Base-by-base conservation (phyloP, 306 rosid genomes). In the Inga oerstediana region DNA sequence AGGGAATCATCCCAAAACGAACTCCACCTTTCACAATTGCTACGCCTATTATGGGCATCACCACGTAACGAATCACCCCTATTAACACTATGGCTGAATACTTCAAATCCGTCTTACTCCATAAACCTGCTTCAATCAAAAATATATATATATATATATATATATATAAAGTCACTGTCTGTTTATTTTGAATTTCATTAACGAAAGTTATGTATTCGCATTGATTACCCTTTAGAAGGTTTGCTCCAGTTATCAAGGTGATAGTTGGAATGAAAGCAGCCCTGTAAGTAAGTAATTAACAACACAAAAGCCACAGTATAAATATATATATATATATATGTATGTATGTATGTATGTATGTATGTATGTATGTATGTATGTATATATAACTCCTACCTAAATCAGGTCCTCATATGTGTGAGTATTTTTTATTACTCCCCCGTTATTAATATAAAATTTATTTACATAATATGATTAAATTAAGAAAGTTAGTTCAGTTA, bases 231-330 rank as follows among this genome's bases (percentile, higher is more conserved):
- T 80, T 91, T 17, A 91, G 79, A 76, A 85, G 92, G 85, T 89
- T 91, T 85, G 88, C 94, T 64, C 94, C 94, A 12, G 89, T 41
- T 46, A 91, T 80, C 34, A 91, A 84, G 3, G 94, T 87, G 35
- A 89, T 82, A 54, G 85, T 46, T 59, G 92, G 94, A 64, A 91
- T 84, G 52, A 92, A 88, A 71, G 86, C 92, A 14, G 86, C 81
- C 20, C 92, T 89, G 82, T 75, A 80, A 16, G 70, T 27, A 59
- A n/a, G 3, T 59, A 8, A 22, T 9, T 20, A 56, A 54, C 32
- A 22, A 22, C 66, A 22, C 6, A 20, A n/a, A 59, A 5, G 13
- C 32, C 34, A 58, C 64, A 58, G 20, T 9, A 51, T 14, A 51
- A 17, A 52, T 39, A 4, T 16, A 16, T 52, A 52, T 32, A 32